Evolutionary conservation across 257 asterid species (phyloP).

Genomic region (Gentiana straminea): DNA sequence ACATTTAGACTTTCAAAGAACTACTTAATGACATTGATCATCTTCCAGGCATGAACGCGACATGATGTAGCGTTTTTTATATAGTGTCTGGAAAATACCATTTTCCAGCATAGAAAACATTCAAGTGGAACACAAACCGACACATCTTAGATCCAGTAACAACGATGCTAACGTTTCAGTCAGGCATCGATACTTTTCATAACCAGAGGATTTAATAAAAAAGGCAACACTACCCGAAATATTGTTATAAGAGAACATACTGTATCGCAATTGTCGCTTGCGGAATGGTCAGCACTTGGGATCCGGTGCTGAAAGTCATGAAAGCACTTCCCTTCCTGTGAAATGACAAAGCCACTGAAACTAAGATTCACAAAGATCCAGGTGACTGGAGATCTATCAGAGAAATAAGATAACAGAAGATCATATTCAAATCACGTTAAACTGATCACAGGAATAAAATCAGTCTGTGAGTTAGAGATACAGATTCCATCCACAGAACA

Average conservation of each 20-base stretch:
- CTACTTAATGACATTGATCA: not conserved
- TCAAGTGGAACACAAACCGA: conserved; percentile 1
- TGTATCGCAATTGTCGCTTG: conserved; percentile 22
- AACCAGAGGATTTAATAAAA: not conserved
- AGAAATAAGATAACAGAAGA: not conserved
- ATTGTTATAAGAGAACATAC: conserved; percentile 9
- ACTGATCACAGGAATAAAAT: conserved; percentile 35
- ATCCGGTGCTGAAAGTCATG: conserved; percentile 15
- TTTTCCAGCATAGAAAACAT: not conserved
- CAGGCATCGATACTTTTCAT: not conserved
- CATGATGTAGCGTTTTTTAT: not conserved
- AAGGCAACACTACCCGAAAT: not conserved
- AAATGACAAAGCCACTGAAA: not conserved
- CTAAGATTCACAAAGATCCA: not conserved
- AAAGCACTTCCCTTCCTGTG: conserved; percentile 17
- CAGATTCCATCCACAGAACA: conserved; percentile 14
- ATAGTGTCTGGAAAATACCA: not conserved
- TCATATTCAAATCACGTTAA: conserved; percentile 11
- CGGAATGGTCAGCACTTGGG: conserved; percentile 15
- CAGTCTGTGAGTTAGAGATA: conserved; percentile 23
- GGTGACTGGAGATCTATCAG: not conserved
- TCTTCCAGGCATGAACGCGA: conserved; percentile 1
- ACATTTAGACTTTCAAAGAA: not conserved
- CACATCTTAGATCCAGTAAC: not conserved
- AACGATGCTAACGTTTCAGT: not conserved